A percentile compares a stretch with the other conserved stretches of the same genome.
Conservation (phyloP, 2,329 filamentous ascomycete genomes). For the Colletotrichum aenigma region DNA sequence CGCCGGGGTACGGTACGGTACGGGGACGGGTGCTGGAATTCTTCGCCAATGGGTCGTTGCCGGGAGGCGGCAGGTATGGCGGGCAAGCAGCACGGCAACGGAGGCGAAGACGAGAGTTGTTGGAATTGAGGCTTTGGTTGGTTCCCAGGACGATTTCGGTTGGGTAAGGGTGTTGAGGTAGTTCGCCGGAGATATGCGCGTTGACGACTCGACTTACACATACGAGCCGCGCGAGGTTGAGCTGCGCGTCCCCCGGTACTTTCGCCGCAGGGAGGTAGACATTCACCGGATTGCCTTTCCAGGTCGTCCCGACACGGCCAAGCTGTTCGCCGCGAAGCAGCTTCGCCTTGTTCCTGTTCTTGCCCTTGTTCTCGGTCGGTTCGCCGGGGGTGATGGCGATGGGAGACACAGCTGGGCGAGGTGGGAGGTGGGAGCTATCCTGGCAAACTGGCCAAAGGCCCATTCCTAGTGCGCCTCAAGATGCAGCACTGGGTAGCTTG, state of each 20-base stretch:
- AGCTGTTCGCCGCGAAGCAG: background rate
- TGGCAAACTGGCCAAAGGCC: background rate
- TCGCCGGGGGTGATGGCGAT: background rate
- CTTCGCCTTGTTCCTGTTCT: background rate
- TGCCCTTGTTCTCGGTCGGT: background rate
- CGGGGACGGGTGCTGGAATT: background rate
- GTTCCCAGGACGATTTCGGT: background rate
- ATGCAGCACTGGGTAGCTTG: background rate
- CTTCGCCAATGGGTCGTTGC: background rate
- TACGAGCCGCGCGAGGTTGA: background rate
- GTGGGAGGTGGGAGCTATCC: background rate
- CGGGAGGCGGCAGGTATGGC: background rate
- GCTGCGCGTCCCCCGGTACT: background rate
- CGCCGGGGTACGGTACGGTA: background rate
- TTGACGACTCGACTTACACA: background rate
- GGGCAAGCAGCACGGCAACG: background rate
- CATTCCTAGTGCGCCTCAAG: background rate
- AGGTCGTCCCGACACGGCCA: background rate
- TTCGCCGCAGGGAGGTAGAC: background rate
- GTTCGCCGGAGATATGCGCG: background rate
- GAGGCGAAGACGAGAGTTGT: background rate
- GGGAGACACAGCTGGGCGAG: background rate
- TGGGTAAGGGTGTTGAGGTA: background rate
- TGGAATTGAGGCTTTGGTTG: background rate
- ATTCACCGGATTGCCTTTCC: constrained; percentile 1